Conservation (phyloP, 2,329 filamentous ascomycete genomes). For the Aspergillus sp. region DNA sequence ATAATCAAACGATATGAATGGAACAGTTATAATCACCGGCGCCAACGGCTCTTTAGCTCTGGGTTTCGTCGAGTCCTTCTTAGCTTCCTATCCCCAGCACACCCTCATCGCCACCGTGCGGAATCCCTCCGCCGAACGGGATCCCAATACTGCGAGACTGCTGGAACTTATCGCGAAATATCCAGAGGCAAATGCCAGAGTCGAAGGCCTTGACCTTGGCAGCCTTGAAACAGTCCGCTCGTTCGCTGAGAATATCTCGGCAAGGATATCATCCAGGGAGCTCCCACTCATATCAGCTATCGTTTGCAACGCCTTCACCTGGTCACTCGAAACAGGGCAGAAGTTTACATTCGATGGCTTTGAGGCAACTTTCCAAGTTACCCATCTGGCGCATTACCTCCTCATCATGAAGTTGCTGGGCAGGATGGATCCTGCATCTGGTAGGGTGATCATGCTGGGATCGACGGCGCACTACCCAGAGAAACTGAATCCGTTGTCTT, state of each 20-base stretch:
- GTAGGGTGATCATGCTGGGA: slow-evolving; percentile 31
- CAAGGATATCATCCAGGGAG: slow-evolving; percentile 27
- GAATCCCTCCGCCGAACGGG: slow-evolving; percentile 24
- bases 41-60: slow-evolving; percentile 36
- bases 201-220: slow-evolving; percentile 40
- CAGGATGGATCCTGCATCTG: slow-evolving; percentile 16
- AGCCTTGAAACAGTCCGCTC: slow-evolving; percentile 34
- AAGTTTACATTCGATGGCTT: slow-evolving; percentile 38
- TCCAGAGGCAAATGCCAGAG: slow-evolving; percentile 25
- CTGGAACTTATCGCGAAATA: slow-evolving; percentile 19
- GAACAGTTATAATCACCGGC: slow-evolving; percentile 30
- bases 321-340: slow-evolving; percentile 34
- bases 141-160: slow-evolving; percentile 29
- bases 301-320: slow-evolving; percentile 44
- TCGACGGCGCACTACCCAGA: slow-evolving; percentile 41
- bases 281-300: slow-evolving; percentile 37
- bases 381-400: slow-evolving; percentile 40
- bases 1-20: slow-evolving; percentile 13
- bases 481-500: slow-evolving; percentile 39
- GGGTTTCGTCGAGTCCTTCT: slow-evolving; percentile 26
- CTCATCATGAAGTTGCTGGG: slow-evolving; percentile 40
- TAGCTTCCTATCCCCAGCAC: slow-evolving; percentile 22
- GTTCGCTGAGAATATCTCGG: slow-evolving; percentile 30
- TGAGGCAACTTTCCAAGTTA: slow-evolving; percentile 43
- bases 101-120: slow-evolving; percentile 32